A percentile compares a stretch with the other conserved stretches of the same genome.
Evolutionary conservation across 2,329 filamentous ascomycete genomes (phyloP).

Genomic region (Cladosporium sp.): DNA sequence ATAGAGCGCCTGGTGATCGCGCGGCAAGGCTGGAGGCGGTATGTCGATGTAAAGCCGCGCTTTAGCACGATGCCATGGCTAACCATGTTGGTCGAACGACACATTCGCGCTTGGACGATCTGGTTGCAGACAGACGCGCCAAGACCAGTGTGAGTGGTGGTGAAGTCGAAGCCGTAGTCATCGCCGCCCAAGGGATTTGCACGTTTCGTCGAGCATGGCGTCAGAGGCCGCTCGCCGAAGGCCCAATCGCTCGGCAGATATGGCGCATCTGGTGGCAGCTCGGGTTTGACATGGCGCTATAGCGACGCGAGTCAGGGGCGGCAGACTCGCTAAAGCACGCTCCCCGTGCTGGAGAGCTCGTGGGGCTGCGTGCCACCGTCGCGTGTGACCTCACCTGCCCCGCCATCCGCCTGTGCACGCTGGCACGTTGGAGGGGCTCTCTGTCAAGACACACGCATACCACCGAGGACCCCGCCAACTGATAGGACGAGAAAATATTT

Average conservation of each 20-base stretch:
- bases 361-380: not conserved
- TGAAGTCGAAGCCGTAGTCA: too few relatives aligned
- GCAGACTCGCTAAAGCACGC: too few relatives aligned
- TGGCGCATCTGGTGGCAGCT: not conserved
- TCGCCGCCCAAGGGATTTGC: not conserved
- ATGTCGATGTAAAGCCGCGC: too few relatives aligned
- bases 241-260: constrained; percentile 4
- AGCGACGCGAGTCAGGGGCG: too few relatives aligned
- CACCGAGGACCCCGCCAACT: too few relatives aligned
- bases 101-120: too few relatives aligned
- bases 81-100: too few relatives aligned
- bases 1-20: too few relatives aligned
- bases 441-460: not conserved
- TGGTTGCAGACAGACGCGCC: not conserved
- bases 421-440: too few relatives aligned
- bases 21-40: too few relatives aligned
- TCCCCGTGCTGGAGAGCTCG: too few relatives aligned
- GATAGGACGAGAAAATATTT: not conserved
- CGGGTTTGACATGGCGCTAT: constrained; percentile 1
- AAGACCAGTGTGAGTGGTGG: not conserved
- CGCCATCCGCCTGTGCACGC: not conserved
- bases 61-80: too few relatives aligned
- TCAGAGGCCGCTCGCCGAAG: not conserved
- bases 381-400: constrained; percentile 7
- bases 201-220: not conserved